A percentile compares a stretch with the other conserved stretches of the same genome.
Conservation (phyloP, 2,329 filamentous ascomycete genomes). For the Hypoxylon sp. region DNA sequence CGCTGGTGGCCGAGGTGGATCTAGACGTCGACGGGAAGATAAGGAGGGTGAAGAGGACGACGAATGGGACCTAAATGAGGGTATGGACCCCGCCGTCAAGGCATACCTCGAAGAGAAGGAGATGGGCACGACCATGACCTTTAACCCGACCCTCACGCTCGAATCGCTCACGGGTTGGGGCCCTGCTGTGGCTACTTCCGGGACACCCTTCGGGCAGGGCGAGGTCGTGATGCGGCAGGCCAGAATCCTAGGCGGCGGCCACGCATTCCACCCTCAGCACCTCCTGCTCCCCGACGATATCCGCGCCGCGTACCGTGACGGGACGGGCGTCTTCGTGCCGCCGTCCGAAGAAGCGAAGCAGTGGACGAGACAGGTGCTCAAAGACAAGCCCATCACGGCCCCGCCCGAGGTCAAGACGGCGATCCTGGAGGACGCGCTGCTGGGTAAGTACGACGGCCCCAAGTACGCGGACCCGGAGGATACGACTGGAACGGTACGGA, state of each 20-base stretch:
- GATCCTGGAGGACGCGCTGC: slow-evolving; percentile 54
- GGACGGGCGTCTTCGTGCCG: slow-evolving; percentile 57
- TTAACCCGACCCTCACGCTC: slow-evolving; percentile 52
- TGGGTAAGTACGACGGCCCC: slow-evolving; percentile 55
- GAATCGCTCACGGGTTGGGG: slow-evolving; percentile 55
- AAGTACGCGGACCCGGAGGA: slow-evolving; percentile 49
- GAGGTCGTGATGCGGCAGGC: slow-evolving; percentile 55
- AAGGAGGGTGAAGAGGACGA: slow-evolving; percentile 3
- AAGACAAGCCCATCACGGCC: slow-evolving; percentile 32
- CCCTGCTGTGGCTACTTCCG: slow-evolving; percentile 53
- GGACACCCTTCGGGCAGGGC: slow-evolving; percentile 49
- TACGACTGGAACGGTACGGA: slow-evolving; percentile 50
- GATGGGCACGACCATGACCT: slow-evolving; percentile 49
- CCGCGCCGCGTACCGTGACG: slow-evolving; percentile 42
- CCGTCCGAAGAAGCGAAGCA: slow-evolving; percentile 26
- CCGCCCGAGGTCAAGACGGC: slow-evolving; percentile 47
- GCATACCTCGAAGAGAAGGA: slow-evolving; percentile 48
- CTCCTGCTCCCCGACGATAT: slow-evolving; percentile 43
- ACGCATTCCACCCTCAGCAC: slow-evolving; percentile 47
- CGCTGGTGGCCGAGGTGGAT: slow-evolving; percentile 2
- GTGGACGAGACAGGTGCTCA: slow-evolving; percentile 13
- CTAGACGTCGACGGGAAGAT: slow-evolving; percentile 18
- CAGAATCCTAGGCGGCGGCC: slow-evolving; percentile 56
- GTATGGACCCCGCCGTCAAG: slow-evolving; percentile 43
- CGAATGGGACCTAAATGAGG: slow-evolving; percentile 14